Evolutionary conservation across 148 eudicot genomes (phyloP), one percentile per base, ranked within the genome.

Genomic region (Fagopyrum tataricum): DNA sequence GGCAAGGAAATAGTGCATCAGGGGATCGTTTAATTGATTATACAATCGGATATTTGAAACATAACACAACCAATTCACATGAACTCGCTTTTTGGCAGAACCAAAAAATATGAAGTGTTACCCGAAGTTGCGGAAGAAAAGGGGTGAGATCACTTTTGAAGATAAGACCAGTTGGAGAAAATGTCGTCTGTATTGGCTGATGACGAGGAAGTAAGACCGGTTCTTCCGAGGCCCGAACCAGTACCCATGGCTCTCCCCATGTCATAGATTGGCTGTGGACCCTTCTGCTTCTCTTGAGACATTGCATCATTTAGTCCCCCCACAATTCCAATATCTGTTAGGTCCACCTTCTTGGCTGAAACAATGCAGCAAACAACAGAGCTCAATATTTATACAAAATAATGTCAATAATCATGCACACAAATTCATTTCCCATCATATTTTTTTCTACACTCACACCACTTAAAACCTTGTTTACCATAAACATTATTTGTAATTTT

Each of bases 301-400:
- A 64, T 31, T 67, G 79, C 87, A 72, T 84, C 97, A 20, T 80
- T 83, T 66, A 92, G 64, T 47, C 86, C 96, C 55, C 98, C 96
- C 46, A 95, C 88, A 26, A 92, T 82, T 42, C 97, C 96, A 18
- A 95, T 82, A 77, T 86, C 96, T 49, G 92, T 85, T 51, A 90
- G 84, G 71, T 87, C 85, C 39, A 85, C 94, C 91, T 95, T 95
- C 84, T 88, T 88, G 62, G 99, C 99, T 95, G 97, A 86, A 82
- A n/a, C 46, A 40, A 66, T 70, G 52, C 48, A 70, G 10, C 7
- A 44, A 37, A 31, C 37, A 31, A 3, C 2, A 31, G 37, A 31
- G 37, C 2, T 31, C 37, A 31, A n/a, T n/a, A n/a, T n/a, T n/a
- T n/a, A n/a, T n/a, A n/a, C n/a, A n/a, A n/a, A n/a, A n/a, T n/a